Percentiles rank a stretch among this genome's conserved stretches.
phyloP scores from a whole-genome alignment of 345 rosid species.

The Linum tenue region DNA sequence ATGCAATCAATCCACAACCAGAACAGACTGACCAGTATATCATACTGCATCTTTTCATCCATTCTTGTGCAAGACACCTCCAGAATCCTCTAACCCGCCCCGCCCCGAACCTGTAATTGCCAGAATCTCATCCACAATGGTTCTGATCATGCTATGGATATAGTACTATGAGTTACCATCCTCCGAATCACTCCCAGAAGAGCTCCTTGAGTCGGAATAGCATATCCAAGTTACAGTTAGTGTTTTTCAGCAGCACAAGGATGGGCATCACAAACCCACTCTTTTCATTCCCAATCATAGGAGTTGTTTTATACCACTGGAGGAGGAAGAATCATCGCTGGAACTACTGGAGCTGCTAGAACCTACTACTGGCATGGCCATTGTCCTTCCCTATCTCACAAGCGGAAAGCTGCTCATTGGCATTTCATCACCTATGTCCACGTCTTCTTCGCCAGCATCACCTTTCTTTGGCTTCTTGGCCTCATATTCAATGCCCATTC shows the following conservation, averaged over 20 bases:
- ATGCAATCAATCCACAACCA: too few species aligned
- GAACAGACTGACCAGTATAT: too few species aligned
- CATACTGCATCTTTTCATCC: neutral
- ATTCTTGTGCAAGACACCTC: neutral
- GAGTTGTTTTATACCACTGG: slow-evolving; percentile 21
- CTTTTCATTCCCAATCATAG: neutral
- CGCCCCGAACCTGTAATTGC: neutral
- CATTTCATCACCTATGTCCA: slow-evolving; percentile 44
- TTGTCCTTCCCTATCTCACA: slow-evolving; percentile 37
- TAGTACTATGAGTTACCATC: slow-evolving; percentile 2
- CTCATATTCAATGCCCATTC: slow-evolving; percentile 8
- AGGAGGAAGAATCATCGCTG: slow-evolving; percentile 26
- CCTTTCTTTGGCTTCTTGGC: slow-evolving; percentile 6
- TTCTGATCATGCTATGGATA: neutral
- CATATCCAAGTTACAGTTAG: neutral
- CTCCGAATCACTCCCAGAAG: slow-evolving; percentile 34
- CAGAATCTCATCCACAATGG: neutral
- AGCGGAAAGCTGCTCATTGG: slow-evolving; percentile 29
- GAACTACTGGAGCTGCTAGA: slow-evolving; percentile 27
- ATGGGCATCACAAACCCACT: neutral
- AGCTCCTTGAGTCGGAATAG: slow-evolving; percentile 37
- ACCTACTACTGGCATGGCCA: neutral
- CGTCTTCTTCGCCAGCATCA: slow-evolving; percentile 35
- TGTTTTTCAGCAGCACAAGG: neutral
- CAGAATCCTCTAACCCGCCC: neutral